Base-by-base conservation (phyloP, 192 early-diverging fungal genomes). In the Helicostylum pulchrum region DNA sequence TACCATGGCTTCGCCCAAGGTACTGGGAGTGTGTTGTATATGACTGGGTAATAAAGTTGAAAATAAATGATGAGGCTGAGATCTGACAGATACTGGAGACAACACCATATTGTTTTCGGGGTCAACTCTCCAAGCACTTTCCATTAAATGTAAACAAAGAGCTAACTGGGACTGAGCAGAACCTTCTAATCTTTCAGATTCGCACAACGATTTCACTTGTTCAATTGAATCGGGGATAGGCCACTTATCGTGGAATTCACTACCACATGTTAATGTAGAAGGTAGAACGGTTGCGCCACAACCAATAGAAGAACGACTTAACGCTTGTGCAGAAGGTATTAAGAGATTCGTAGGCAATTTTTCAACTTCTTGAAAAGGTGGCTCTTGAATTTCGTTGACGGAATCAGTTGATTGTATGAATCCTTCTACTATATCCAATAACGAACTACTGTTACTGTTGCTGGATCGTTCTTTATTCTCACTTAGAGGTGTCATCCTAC, bases 1-100 rank as follows among this genome's bases (percentile, higher is more conserved):
- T 31, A 87, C 78, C 54, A 94, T 75, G 15, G 80, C 71, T 15
- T 93, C 89, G 57, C 87, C 88, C 30, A 83, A 80, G 67, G 86
- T 88, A 56, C 83, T 82, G 17, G 77, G 36, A 3, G 57, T 14
- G 5, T 11, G 10, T 52, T 52, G 14, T 10, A 26, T 11, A 30
- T 11, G 15, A 10, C 7, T 44, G 6, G 11, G 12, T 19, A 48
- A 48, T 44, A 43, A 1, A 20, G 19, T 26, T 15, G 57, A 59
- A 6, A 39, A 39, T 6, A 39, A 3, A 39, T 39, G 36, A 39
- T 39, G 36, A 9, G 1, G 36, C 9, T 39, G 36, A 17, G 15
- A 4, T 19, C 4, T 48, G 4, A 19, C 15, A 5, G 46, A 48
- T 14, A 48, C 17, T 10, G 46, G 46, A 48, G 46, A 48, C 3